Evolutionary conservation across 768 basidiomycete species (phyloP).

Genomic region (Auricularia auricula-judae): DNA sequence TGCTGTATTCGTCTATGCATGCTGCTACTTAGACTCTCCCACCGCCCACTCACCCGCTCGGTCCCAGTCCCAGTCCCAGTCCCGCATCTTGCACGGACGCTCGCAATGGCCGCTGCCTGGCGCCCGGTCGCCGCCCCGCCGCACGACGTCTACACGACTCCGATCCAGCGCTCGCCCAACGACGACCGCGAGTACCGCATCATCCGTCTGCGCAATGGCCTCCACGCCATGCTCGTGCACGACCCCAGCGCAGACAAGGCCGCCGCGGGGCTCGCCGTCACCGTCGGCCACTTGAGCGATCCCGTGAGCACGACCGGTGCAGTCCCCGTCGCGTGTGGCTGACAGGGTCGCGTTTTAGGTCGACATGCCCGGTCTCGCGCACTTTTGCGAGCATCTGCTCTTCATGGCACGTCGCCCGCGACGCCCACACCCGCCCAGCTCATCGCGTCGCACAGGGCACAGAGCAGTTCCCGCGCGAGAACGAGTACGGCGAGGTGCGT

Average conservation of each 20-base stretch:
- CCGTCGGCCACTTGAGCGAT: conserved; percentile 87
- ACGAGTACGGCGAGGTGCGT: conserved; percentile 80
- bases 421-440: neutral
- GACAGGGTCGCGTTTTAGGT: conserved; percentile 28
- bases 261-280: conserved; percentile 88
- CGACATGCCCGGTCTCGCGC: conserved; percentile 87
- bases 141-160: conserved; percentile 35
- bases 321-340: neutral
- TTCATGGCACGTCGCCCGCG: conserved; percentile 64
- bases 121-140: neutral
- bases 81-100: neutral
- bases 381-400: conserved; percentile 91
- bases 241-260: conserved; percentile 87
- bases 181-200: conserved; percentile 75
- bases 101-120: neutral
- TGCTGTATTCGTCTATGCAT: neutral
- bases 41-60: neutral
- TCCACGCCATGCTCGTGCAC: conserved; percentile 76
- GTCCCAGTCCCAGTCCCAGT: too few species aligned
- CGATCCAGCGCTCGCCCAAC: conserved; percentile 59
- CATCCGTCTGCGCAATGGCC: conserved; percentile 76
- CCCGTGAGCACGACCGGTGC: conserved; percentile 43
- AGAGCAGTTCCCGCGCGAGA: conserved; percentile 78
- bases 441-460: conserved; percentile 45
- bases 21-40: neutral